A percentile compares a stretch with the other conserved stretches of the same genome.
Conservation (phyloP, 2,329 filamentous ascomycete genomes). For the Trichoderma atroviride region DNA sequence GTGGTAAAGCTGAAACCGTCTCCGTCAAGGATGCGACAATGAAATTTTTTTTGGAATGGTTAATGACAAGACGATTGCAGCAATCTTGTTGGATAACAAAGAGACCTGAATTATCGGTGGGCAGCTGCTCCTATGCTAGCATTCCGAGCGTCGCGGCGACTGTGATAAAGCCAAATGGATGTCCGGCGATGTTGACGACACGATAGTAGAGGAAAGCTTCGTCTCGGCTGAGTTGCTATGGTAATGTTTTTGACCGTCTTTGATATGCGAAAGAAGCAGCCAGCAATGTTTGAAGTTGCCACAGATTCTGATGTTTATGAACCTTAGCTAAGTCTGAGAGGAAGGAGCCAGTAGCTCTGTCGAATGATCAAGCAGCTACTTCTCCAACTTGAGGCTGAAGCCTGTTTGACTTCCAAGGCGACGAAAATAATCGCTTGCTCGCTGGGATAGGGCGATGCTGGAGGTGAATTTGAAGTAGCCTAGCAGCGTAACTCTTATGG, state of each 20-base stretch:
- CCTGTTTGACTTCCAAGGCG: not conserved
- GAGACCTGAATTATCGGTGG: not conserved
- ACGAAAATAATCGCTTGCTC: not conserved
- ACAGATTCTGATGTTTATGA: not conserved
- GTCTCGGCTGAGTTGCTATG: not conserved
- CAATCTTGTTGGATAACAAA: not conserved
- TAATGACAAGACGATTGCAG: not conserved
- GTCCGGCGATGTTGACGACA: not conserved
- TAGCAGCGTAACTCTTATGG: slow-evolving; percentile 13
- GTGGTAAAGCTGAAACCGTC: not conserved
- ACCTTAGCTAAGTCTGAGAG: not conserved
- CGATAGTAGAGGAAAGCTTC: not conserved
- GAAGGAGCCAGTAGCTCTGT: slow-evolving; percentile 10
- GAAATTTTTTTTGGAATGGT: not conserved
- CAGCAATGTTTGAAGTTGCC: not conserved
- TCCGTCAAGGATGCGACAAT: not conserved
- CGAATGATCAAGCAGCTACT: not conserved
- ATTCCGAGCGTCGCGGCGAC: not conserved
- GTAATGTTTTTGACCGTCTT: not conserved
- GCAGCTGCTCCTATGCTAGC: slow-evolving; percentile 2
- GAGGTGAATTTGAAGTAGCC: not conserved
- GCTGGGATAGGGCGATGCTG: slow-evolving; percentile 5
- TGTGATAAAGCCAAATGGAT: not conserved
- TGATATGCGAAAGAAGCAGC: not conserved
- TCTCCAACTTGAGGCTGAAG: not conserved